phyloP scores from a whole-genome alignment of 2,329 filamentous ascomycete genomes.

The Epichloe amarillans region DNA sequence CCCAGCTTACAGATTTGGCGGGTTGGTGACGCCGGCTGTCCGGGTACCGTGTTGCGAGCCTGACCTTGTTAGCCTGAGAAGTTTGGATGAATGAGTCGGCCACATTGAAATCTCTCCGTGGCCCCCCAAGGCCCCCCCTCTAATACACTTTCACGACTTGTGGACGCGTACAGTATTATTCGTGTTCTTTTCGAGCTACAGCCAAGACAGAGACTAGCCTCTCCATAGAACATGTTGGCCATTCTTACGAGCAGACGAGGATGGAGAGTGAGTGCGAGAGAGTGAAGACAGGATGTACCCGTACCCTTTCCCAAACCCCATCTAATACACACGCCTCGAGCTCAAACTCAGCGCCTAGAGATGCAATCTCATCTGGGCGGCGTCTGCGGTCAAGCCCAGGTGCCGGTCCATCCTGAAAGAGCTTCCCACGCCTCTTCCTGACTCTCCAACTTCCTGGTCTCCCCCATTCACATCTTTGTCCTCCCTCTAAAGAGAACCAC shows the following conservation, averaged over 20 bases:
- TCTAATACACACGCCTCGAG: neutral
- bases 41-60: constrained; percentile 5
- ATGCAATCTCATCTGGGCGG: neutral
- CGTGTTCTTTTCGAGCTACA: neutral
- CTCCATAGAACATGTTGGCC: neutral
- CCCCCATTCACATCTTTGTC: neutral
- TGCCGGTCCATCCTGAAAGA: constrained; percentile 4
- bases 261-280: neutral
- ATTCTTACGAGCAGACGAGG: neutral
- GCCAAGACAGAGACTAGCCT: neutral
- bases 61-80: constrained; percentile 4
- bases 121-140: neutral
- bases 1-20: constrained; percentile 1
- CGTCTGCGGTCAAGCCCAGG: constrained; percentile 3
- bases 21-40: constrained; percentile 5
- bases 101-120: constrained; percentile 1
- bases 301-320: neutral
- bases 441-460: constrained; percentile 3
- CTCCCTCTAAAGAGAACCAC: constrained; percentile 1
- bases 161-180: constrained; percentile 1
- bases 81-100: constrained; percentile 3
- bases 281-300: neutral
- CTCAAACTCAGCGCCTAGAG: constrained; percentile 1
- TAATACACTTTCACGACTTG: constrained; percentile 1
- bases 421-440: constrained; percentile 5